These are phyloP conservation scores for Nannochloropsis granulata DNA, from an alignment of 108 stramenopile species.

Conservation along the genomic window DNA sequence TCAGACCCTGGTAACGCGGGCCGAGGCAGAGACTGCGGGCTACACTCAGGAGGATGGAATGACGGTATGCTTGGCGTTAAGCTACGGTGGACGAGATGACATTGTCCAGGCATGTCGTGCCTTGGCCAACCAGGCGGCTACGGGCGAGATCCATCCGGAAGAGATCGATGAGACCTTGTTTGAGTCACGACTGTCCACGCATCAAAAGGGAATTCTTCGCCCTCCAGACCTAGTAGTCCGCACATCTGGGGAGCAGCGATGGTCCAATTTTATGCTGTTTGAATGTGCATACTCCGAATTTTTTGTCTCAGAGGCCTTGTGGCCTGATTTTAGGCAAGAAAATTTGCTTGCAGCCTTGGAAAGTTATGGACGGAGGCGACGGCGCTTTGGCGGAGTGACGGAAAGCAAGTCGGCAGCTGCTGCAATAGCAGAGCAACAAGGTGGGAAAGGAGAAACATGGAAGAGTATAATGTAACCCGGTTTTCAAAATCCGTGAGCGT, in stretches of 20 bases:
- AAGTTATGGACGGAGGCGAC: neutral
- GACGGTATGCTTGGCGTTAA: conserved; percentile 63
- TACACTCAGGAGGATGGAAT: conserved; percentile 8
- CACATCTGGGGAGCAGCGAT: conserved; percentile 62
- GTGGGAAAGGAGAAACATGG: too few species aligned
- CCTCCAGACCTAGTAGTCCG: conserved; percentile 62
- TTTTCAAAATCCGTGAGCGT: too few species aligned
- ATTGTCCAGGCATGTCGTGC: conserved; percentile 47
- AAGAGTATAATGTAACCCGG: too few species aligned
- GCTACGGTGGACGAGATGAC: conserved; percentile 73
- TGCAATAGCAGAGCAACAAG: too few species aligned
- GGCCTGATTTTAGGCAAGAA: conserved; percentile 60
- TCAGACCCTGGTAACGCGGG: conserved; percentile 27
- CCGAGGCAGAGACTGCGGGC: conserved; percentile 33
- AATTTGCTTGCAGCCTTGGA: conserved; percentile 36
- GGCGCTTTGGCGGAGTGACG: neutral
- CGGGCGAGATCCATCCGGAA: conserved; percentile 19
- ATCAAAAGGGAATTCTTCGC: conserved; percentile 10
- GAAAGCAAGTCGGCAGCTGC: neutral
- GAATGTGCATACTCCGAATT: conserved; percentile 63
- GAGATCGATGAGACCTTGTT: conserved; percentile 19
- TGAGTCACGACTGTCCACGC: conserved; percentile 6
- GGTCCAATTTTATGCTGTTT: conserved; percentile 77
- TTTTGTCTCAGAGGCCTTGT: conserved; percentile 45
- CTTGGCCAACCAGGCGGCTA: conserved; percentile 26